phyloP scores from a whole-genome alignment of 495 filamentous ascomycete genomes.

The Aspergillus sclerotiicarbonarius region DNA sequence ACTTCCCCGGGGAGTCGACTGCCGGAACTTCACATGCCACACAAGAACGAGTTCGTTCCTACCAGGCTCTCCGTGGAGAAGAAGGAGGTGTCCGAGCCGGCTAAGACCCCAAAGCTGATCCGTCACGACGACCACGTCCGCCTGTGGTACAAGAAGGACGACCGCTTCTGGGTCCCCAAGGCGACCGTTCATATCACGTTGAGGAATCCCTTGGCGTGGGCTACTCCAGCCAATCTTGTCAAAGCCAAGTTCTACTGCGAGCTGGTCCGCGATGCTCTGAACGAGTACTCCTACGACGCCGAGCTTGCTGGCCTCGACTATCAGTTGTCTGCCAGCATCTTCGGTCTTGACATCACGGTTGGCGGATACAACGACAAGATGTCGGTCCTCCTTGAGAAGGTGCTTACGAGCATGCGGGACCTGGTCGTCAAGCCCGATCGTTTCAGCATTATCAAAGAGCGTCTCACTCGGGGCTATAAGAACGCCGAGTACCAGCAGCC shows the following conservation, averaged over 20 bases:
- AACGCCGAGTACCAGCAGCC: conserved; percentile 88
- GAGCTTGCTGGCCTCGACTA: conserved; percentile 92
- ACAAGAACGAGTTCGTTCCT: conserved; percentile 95
- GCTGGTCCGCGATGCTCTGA: conserved; percentile 82
- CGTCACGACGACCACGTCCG: conserved; percentile 79
- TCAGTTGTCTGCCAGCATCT: conserved; percentile 62
- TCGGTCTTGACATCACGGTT: conserved; percentile 77
- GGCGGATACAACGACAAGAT: conserved; percentile 97
- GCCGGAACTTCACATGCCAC: conserved; percentile 77
- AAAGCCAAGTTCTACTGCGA: conserved; percentile 82
- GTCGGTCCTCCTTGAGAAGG: conserved; percentile 84
- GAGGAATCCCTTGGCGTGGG: conserved; percentile 72
- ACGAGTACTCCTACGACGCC: conserved; percentile 95
- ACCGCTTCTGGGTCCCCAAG: conserved; percentile 98
- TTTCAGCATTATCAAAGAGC: conserved; percentile 90
- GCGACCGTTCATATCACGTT: conserved; percentile 79
- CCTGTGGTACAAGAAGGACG: conserved; percentile 99
- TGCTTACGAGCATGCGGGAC: conserved; percentile 82
- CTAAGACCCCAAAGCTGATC: conserved; percentile 76
- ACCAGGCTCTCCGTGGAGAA: conserved; percentile 92
- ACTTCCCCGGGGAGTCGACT: conserved; percentile 58
- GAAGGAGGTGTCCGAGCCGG: conserved; percentile 74
- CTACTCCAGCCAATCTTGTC: conserved; percentile 73
- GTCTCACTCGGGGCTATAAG: conserved; percentile 66
- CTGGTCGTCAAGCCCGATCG: conserved; percentile 78